phyloP scores from a whole-genome alignment of 2,329 filamentous ascomycete species.

The Ophiostoma piceae region DNA sequence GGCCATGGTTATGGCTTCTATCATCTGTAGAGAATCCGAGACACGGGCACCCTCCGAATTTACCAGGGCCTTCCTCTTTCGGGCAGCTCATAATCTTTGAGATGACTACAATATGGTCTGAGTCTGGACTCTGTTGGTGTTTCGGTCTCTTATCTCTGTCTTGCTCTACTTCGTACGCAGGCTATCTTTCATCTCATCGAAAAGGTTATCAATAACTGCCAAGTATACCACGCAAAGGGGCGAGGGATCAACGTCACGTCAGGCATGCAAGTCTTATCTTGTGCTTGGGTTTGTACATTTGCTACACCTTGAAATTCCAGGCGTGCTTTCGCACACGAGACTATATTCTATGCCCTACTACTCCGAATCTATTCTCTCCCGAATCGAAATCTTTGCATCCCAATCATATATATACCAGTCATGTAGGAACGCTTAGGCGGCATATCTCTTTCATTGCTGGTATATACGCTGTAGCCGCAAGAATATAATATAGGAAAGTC shows the following conservation, averaged over 20 bases:
- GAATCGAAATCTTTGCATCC: background rate
- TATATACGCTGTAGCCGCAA: background rate
- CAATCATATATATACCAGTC: background rate
- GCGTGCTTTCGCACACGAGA: background rate
- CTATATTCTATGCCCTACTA: background rate
- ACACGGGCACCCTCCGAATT: background rate
- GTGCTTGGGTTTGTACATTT: background rate
- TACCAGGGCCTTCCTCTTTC: background rate
- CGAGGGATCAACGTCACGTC: background rate
- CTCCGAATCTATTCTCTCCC: background rate
- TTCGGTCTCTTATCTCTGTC: background rate
- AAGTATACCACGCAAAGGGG: background rate
- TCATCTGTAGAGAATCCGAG: background rate
- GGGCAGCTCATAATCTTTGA: background rate
- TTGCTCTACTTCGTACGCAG: background rate
- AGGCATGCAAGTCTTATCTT: background rate
- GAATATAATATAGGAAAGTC: background rate
- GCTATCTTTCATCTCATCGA: background rate
- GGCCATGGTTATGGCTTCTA: background rate
- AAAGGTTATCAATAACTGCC: background rate
- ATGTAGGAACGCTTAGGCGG: background rate
- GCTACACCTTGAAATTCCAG: background rate
- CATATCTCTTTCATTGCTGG: background rate
- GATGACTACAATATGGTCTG: background rate
- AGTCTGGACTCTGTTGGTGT: background rate